These are phyloP conservation scores for Hamamelis virginiana DNA, from an alignment of 164 flowering plant genomes.

Conservation along the genomic window DNA sequence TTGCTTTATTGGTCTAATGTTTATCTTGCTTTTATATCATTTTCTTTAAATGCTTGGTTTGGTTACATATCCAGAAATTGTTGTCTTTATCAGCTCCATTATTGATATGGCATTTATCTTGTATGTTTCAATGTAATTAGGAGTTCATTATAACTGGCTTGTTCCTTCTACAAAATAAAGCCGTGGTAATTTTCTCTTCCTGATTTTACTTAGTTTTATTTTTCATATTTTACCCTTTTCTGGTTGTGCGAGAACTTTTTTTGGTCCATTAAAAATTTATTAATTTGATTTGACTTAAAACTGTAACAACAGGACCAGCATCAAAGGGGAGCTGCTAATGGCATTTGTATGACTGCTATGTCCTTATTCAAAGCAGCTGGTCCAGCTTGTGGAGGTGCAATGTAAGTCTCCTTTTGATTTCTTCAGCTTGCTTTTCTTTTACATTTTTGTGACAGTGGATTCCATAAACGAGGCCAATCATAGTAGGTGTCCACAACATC, in stretches of 20 bases:
- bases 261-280: not conserved
- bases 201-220: not conserved
- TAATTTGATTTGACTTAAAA: not conserved
- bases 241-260: not conserved
- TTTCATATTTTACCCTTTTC: not conserved
- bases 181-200: conserved; percentile 49
- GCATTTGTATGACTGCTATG: conserved; percentile 72
- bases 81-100: not conserved
- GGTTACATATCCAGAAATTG: too few species aligned
- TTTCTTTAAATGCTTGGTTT: too few species aligned
- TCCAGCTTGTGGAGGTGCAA: conserved; percentile 76
- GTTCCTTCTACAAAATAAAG: conserved; percentile 55
- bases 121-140: conserved; percentile 26
- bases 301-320: conserved; percentile 48
- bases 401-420: conserved; percentile 46
- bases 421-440: not conserved
- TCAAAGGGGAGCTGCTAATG: conserved; percentile 89
- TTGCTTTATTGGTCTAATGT: too few species aligned
- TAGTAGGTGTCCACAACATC: too few species aligned
- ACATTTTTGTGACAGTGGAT: too few species aligned
- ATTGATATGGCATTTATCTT: not conserved
- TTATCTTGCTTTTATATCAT: too few species aligned
- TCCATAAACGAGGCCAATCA: too few species aligned
- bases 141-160: conserved; percentile 41
- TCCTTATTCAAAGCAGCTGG: conserved; percentile 74